phyloP scores from a whole-genome alignment of 106 monocot species.

The Xerophyta viscosa region DNA sequence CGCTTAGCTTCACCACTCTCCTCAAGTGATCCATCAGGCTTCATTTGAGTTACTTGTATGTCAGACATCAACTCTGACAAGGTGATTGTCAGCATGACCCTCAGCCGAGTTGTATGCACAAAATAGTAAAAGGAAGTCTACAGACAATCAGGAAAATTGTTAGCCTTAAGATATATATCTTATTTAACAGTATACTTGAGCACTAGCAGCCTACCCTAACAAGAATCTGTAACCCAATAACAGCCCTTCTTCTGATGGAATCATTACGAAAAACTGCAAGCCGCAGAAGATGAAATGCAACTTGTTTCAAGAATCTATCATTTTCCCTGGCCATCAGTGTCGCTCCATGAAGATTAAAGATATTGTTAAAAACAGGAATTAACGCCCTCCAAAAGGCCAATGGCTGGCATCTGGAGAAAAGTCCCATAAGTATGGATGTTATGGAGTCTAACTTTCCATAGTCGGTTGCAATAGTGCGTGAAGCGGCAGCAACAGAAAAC shows the following conservation, averaged over 20 bases:
- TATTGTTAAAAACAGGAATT: constrained; percentile 64
- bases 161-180: background rate
- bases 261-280: constrained; percentile 97
- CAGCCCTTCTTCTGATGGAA: constrained; percentile 81
- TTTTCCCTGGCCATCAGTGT: constrained; percentile 96
- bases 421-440: constrained; percentile 77
- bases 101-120: constrained; percentile 67
- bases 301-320: constrained; percentile 96
- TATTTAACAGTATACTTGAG: background rate
- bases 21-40: constrained; percentile 89
- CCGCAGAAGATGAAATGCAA: constrained; percentile 95
- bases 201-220: constrained; percentile 47
- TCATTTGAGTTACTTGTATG: constrained; percentile 98
- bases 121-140: constrained; percentile 90
- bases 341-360: constrained; percentile 90
- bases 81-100: constrained; percentile 96
- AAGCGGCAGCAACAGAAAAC: constrained; percentile 71
- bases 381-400: constrained; percentile 82
- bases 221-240: constrained; percentile 88
- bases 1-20: constrained; percentile 98
- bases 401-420: constrained; percentile 87
- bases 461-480: constrained; percentile 79
- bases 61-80: constrained; percentile 98
- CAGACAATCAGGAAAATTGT: constrained; percentile 8
- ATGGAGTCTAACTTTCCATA: constrained; percentile 95